phyloP scores from a whole-genome alignment of 2,329 filamentous ascomycete species.

The Penicillium sp. region DNA sequence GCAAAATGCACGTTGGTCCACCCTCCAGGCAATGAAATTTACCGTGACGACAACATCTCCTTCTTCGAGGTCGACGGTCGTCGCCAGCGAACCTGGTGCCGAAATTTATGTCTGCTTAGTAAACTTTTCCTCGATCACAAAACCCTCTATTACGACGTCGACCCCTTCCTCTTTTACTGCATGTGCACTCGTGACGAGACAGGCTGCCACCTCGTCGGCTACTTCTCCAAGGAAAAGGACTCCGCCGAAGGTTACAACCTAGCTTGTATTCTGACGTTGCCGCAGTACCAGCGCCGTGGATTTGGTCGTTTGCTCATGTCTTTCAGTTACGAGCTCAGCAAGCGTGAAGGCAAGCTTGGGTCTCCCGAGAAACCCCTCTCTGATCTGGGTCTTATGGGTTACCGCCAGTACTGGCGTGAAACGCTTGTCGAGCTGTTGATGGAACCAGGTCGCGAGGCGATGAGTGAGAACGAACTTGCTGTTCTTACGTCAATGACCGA shows the following conservation, averaged over 20 bases:
- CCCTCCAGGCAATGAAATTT: conserved; percentile 96
- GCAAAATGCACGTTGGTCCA: conserved; percentile 87
- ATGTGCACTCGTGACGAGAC: conserved; percentile 90
- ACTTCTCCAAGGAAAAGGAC: conserved; percentile 98
- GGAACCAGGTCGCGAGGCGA: conserved; percentile 61
- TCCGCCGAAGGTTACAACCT: conserved; percentile 96
- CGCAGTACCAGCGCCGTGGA: conserved; percentile 93
- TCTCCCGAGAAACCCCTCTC: conserved; percentile 96
- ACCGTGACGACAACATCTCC: conserved; percentile 83
- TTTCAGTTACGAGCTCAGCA: conserved; percentile 95
- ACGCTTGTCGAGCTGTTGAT: conserved; percentile 86
- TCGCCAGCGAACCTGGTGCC: conserved; percentile 97
- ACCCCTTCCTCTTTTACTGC: conserved; percentile 95
- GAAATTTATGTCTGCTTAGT: conserved; percentile 91
- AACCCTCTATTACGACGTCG: conserved; percentile 96
- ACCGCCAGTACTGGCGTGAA: conserved; percentile 97
- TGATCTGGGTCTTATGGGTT: conserved; percentile 87
- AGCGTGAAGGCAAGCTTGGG: conserved; percentile 90
- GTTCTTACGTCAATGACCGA: conserved; percentile 87
- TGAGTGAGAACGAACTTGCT: conserved; percentile 83
- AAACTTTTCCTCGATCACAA: conserved; percentile 99
- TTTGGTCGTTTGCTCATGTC: conserved; percentile 92
- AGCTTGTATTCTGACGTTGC: conserved; percentile 93
- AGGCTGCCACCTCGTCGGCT: conserved; percentile 96
- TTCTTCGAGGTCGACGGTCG: conserved; percentile 98